Evolutionary conservation across 768 basidiomycete genomes (phyloP).

Genomic region (Rhodotorula graminis): DNA sequence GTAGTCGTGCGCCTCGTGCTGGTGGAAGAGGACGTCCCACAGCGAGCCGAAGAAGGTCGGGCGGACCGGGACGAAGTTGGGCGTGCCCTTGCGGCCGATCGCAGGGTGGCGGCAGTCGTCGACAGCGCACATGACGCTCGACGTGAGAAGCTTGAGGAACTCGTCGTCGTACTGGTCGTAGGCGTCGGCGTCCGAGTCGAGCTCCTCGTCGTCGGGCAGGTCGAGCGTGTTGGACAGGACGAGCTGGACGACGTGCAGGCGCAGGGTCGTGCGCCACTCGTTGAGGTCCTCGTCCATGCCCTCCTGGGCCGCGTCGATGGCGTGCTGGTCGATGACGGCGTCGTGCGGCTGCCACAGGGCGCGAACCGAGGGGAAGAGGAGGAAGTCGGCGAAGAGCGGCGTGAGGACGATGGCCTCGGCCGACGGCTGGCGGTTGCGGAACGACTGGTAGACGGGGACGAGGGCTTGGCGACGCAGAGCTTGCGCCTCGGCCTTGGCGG

Average conservation of each 20-base stretch:
- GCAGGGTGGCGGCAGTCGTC: neutral
- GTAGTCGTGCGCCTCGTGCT: constrained; percentile 10
- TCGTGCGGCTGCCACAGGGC: neutral
- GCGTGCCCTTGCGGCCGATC: neutral
- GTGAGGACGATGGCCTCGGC: neutral
- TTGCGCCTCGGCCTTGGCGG: fast-evolving
- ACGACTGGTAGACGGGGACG: neutral
- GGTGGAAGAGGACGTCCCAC: constrained; percentile 15
- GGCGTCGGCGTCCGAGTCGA: constrained; percentile 3
- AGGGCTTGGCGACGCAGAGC: neutral
- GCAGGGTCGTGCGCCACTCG: neutral
- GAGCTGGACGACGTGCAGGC: neutral
- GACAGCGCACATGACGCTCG: constrained; percentile 4
- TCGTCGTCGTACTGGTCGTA: neutral
- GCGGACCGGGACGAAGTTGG: constrained; percentile 4
- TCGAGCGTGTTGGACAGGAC: constrained; percentile 3
- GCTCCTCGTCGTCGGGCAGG: neutral
- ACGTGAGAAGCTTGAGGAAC: neutral
- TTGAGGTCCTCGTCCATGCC: neutral
- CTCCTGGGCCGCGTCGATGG: neutral
- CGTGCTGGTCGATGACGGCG: neutral
- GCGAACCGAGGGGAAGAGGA: neutral
- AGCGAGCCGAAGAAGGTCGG: too few relatives aligned
- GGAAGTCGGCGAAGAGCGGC: constrained; percentile 17
- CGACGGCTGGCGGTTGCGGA: neutral